Conservation (phyloP, 73 alveolate genomes). For the Durusdinium trenchii region DNA sequence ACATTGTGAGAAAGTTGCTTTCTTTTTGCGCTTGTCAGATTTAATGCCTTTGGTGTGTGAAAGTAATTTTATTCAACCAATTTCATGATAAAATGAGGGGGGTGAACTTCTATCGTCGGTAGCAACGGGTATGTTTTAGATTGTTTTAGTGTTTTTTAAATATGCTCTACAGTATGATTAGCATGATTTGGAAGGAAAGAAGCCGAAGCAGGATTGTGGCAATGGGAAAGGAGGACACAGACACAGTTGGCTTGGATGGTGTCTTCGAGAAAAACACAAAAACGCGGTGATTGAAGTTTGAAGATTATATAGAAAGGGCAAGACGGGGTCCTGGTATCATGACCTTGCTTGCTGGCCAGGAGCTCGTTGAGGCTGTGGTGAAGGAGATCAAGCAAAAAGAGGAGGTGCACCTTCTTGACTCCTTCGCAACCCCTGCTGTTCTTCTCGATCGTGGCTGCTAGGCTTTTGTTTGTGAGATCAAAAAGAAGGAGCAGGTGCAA, state of each 20-base stretch:
- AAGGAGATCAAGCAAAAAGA: slow-evolving; percentile 31
- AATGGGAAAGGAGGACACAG: slow-evolving; percentile 8
- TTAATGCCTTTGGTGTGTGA: no score
- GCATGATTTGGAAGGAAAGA: no score
- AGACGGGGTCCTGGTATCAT: background rate
- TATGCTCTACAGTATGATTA: background rate
- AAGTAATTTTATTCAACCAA: no score
- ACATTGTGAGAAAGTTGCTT: no score
- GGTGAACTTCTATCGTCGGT: background rate
- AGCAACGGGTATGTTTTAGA: background rate
- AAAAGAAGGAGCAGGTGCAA: slow-evolving; percentile 4
- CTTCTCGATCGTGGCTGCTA: background rate
- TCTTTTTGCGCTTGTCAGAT: no score
- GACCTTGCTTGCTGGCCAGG: background rate
- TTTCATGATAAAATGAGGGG: background rate
- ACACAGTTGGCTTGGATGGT: background rate
- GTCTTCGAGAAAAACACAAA: background rate
- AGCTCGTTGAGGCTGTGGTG: slow-evolving; percentile 3
- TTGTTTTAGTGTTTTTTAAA: background rate
- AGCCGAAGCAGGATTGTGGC: slow-evolving; percentile 33
- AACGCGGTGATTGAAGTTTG: background rate
- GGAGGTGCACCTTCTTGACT: background rate
- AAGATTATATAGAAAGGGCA: no score
- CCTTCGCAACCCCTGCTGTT: background rate
- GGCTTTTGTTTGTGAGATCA: slow-evolving; percentile 8